Evolutionary conservation across 1,139 yeast species (phyloP), one percentile per base, ranked within the genome.

Genomic region (Kurtzmaniella quercitrusa): DNA sequence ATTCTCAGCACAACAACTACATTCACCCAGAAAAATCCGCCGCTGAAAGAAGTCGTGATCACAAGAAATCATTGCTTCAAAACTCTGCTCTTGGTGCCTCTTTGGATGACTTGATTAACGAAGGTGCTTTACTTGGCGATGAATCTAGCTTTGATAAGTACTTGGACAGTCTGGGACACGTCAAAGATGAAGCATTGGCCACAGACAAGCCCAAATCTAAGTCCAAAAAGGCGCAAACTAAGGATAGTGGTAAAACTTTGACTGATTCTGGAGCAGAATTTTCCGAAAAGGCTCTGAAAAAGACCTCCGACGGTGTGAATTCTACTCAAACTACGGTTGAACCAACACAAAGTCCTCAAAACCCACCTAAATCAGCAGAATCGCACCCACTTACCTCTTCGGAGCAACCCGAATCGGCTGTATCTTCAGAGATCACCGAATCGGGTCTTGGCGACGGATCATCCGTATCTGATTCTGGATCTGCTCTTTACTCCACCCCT

Each of bases 121-220:
- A 80, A 52, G 86, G 87, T 18, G 85, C 84, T 0, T 63, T 81
- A 42, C 54, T 79, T 50, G 78, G 78, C 8, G 78, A 79, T 18
- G 84, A 79, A 45, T 81, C 73, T 48, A 76, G 71, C 50, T 72
- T 80, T 50, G 82, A 74, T 19, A 62, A 64, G 30, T 66, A 76
- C 42, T 62, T 80, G 52, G 84, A 80, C 50, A 64, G 65, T 12
- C 66, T 69, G 38, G 86, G 85, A 2, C 66, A 72, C 42, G 65
- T 80, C 38, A 78, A 72, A 52, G 67, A 64, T 18, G 74, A 70
- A 44, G 78, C 73, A 28, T 62, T 65, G 21, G 21, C 20, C n/a
- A 16, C 19, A 14, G 36, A 38, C 3, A 17, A 38, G 16, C n/a
- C 12, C n/a, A 19, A 32, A 3, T 4, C 17, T 7, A 21, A 21